phyloP scores from a whole-genome alignment of 441 rosid genomes.

The Sinapis alba region DNA sequence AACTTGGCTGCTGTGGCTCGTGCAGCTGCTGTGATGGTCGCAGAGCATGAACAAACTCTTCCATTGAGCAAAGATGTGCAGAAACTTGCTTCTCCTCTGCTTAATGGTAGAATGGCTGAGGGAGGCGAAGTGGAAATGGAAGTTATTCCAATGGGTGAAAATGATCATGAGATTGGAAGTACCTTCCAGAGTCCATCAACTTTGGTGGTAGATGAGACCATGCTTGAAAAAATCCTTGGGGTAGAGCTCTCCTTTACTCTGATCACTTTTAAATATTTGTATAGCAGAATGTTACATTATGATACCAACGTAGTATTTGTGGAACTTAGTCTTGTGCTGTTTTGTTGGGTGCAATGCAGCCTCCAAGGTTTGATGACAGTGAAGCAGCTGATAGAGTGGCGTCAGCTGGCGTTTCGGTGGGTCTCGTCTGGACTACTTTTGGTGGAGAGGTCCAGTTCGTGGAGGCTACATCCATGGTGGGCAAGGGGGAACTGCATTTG shows the following conservation, averaged over 20 bases:
- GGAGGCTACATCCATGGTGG: constrained; percentile 89
- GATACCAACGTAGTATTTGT: background rate
- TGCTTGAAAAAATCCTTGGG: constrained; percentile 95
- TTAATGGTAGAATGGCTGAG: constrained; percentile 86
- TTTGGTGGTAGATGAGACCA: constrained; percentile 82
- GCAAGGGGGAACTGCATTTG: constrained; percentile 93
- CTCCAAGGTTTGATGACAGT: constrained; percentile 61
- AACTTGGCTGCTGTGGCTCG: constrained; percentile 96
- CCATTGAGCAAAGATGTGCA: constrained; percentile 86
- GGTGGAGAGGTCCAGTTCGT: constrained; percentile 99
- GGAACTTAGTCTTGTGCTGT: background rate
- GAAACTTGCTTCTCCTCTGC: constrained; percentile 71
- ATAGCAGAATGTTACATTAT: background rate
- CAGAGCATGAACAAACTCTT: constrained; percentile 80
- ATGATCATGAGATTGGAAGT: constrained; percentile 47
- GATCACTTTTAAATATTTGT: background rate
- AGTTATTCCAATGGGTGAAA: constrained; percentile 88
- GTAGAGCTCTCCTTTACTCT: constrained; percentile 45
- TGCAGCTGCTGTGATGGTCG: constrained; percentile 97
- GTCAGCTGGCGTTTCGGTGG: constrained; percentile 90
- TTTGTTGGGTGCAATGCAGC: constrained; percentile 52
- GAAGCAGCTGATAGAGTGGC: constrained; percentile 72
- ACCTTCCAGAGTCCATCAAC: constrained; percentile 64
- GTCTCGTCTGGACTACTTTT: constrained; percentile 95
- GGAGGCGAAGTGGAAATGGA: constrained; percentile 99